phyloP scores from a whole-genome alignment of 306 rosid genomes.

The Pueraria montana region DNA sequence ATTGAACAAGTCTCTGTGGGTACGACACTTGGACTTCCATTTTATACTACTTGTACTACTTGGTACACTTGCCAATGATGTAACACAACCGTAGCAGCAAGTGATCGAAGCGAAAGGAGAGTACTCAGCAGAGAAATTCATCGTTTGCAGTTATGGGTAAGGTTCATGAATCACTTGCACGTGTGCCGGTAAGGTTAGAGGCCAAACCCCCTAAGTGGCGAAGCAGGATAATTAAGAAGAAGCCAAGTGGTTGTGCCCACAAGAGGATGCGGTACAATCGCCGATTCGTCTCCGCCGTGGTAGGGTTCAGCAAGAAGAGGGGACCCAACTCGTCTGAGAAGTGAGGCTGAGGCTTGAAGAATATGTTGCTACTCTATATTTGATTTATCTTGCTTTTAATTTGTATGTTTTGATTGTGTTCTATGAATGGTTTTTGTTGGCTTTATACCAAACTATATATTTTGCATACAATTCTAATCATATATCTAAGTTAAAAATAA shows the following conservation, averaged over 20 bases:
- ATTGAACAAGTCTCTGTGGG: no score
- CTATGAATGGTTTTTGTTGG: slow-evolving; percentile 16
- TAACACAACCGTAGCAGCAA: slow-evolving; percentile 12
- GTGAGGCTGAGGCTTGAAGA: slow-evolving; percentile 33
- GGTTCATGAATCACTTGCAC: slow-evolving; percentile 57
- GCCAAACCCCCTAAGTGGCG: slow-evolving; percentile 57
- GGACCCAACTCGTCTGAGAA: slow-evolving; percentile 57
- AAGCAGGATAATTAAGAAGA: slow-evolving; percentile 57
- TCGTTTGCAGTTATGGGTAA: slow-evolving; percentile 42
- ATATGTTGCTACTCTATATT: neutral
- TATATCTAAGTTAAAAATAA: neutral
- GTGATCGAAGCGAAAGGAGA: slow-evolving; percentile 6
- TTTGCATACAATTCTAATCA: neutral
- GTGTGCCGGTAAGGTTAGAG: slow-evolving; percentile 57
- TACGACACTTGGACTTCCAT: no score
- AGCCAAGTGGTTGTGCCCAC: slow-evolving; percentile 57
- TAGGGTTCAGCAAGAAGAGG: slow-evolving; percentile 46
- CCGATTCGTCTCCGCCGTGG: slow-evolving; percentile 29
- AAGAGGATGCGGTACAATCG: slow-evolving; percentile 59
- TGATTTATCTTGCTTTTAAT: neutral
- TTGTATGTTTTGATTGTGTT: neutral
- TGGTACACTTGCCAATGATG: no score
- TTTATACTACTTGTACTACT: no score
- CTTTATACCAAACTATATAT: slow-evolving; percentile 17
- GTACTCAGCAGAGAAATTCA: slow-evolving; percentile 34